phyloP scores from a whole-genome alignment of 768 basidiomycete species.

The Phlegmacium glaucopus region DNA sequence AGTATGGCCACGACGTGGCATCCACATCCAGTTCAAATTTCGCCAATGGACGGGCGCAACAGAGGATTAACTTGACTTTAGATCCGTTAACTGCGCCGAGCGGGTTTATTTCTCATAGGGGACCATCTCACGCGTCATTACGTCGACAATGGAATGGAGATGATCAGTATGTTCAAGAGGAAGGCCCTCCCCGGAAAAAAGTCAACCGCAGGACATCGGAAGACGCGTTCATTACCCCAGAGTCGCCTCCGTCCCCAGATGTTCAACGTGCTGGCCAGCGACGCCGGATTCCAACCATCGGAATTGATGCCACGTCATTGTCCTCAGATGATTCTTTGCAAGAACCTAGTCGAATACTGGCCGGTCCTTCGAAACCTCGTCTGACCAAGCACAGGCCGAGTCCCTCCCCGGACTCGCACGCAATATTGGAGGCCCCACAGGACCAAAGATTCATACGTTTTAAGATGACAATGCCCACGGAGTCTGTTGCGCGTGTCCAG shows the following conservation, averaged over 20 bases:
- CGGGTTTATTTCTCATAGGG: slow-evolving; percentile 46
- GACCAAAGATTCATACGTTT: slow-evolving; percentile 54
- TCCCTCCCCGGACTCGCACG: slow-evolving; percentile 24
- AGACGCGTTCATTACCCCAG: slow-evolving; percentile 35
- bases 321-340: slow-evolving; percentile 72
- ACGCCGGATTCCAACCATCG: slow-evolving; percentile 36
- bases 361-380: slow-evolving; percentile 47
- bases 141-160: slow-evolving; percentile 42
- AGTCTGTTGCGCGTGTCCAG: slow-evolving; percentile 40
- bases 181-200: slow-evolving; percentile 71
- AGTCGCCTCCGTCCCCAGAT: slow-evolving; percentile 57
- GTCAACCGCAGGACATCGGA: slow-evolving; percentile 49
- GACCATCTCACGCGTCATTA: slow-evolving; percentile 48
- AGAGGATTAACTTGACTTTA: slow-evolving; percentile 25
- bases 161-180: slow-evolving; percentile 43
- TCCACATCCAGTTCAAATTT: slow-evolving; percentile 35
- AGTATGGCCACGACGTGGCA: slow-evolving; percentile 40
- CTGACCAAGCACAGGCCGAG: slow-evolving; percentile 48
- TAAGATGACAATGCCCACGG: slow-evolving; percentile 57
- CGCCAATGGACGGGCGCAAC: slow-evolving; percentile 33
- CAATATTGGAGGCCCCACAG: slow-evolving; percentile 23
- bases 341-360: slow-evolving; percentile 39
- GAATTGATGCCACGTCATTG: slow-evolving; percentile 42
- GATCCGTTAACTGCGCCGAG: slow-evolving; percentile 63
- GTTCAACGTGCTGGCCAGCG: slow-evolving; percentile 51